Base-by-base conservation (phyloP, 2,329 filamentous ascomycete genomes). In the Monilinia fructigena region DNA sequence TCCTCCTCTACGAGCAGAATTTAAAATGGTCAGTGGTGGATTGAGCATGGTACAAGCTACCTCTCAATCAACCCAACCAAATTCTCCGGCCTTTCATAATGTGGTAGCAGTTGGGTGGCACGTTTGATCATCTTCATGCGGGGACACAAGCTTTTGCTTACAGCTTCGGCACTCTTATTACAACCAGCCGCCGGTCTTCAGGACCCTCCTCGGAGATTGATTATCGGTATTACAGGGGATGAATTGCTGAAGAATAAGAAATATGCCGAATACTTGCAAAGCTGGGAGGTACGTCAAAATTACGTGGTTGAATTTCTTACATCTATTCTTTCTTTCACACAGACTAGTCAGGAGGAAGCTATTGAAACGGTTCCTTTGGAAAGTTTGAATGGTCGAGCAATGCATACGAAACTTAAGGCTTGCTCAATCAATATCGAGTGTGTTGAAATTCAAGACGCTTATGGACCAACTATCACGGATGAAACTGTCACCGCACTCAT, bases 81-180 rank as follows among this genome's bases (percentile, higher is more conserved):
- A 62, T 20, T 69, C 68, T 8, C 60, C 72, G 3, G 65, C 70
- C 7, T 54, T 67, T 28, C 85, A 91, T 76, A 79, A 82, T 67
- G 83, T 86, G 18, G 89, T 96, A 60, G 91, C 89, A 63, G 86
- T 98, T 16, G 95, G 95, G 94, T 40, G 95, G 95, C 12, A 99
- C 95, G 0, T 99, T 98, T 78, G 95, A 99, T 77, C 93, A 98
- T 78, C 84, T 99, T 28, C 95, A 99, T 76, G 88, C 91, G 4
- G 95, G 95, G 95, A 7, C 95, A 99, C 80, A 99, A 98, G 79
- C 83, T 98, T n/a, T 85, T 99, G 26, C 85, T 99, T 26, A 93
- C 93, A n/a, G 93, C 93, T 68, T 91, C 90, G 0, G 86, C 89
- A 0, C 85, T 97, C 66, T 83, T 92, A 20, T 82, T 77, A 90